These are phyloP conservation scores for Pholiota conissans DNA, from an alignment of 768 basidiomycete species.

Conservation along the genomic window DNA sequence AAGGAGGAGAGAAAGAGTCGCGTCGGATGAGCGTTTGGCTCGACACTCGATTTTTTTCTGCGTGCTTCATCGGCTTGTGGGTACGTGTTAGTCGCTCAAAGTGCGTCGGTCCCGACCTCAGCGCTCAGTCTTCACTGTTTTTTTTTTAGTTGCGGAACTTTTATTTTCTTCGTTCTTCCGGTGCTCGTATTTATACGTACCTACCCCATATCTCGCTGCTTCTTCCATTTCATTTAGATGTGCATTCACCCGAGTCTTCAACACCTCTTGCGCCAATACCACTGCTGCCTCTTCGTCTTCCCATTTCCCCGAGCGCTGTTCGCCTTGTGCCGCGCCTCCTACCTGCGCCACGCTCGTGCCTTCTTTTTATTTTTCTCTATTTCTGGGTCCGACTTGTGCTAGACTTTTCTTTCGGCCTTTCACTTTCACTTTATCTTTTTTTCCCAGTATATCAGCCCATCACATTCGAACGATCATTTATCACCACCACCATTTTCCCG, in stretches of 20 bases:
- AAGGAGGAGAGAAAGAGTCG: slow-evolving; percentile 25
- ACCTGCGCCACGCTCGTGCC: neutral
- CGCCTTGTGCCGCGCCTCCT: too few species aligned
- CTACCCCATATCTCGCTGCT: neutral
- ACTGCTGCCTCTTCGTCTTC: too few species aligned
- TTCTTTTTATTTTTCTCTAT: neutral
- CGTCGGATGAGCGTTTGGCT: slow-evolving; percentile 5
- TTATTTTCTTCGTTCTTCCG: neutral
- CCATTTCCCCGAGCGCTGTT: too few species aligned
- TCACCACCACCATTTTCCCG: neutral
- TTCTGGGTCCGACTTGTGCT: neutral
- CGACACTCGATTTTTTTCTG: neutral
- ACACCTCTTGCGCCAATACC: neutral
- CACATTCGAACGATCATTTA: neutral
- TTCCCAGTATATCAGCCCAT: neutral
- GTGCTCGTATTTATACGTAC: neutral
- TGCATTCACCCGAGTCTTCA: neutral
- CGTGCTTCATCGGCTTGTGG: too few species aligned
- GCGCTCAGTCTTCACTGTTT: too few species aligned
- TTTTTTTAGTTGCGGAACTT: too few species aligned
- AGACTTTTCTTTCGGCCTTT: neutral
- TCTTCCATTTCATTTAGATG: neutral
- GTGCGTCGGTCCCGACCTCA: too few species aligned
- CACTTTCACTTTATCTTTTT: neutral
- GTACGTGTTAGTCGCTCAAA: too few species aligned